A percentile compares a stretch with the other conserved stretches of the same genome.
Evolutionary conservation across 306 rosid genomes (phyloP).

Genomic region (Acmispon strigosus): DNA sequence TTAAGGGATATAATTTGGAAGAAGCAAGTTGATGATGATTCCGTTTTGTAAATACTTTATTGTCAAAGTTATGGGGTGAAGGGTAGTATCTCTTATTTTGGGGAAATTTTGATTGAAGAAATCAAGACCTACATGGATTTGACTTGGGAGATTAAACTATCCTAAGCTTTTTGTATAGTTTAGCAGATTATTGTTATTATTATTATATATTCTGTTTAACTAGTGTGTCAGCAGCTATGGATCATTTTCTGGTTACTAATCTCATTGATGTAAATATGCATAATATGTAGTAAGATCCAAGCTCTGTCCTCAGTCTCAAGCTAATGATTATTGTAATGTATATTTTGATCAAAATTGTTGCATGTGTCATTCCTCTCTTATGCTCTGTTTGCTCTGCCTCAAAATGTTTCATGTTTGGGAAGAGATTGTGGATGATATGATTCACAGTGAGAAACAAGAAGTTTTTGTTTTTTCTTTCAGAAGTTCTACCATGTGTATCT

Average conservation of each 20-base stretch:
- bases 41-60: slow-evolving; percentile 37
- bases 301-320: background rate
- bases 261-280: slow-evolving; percentile 36
- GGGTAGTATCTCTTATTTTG: slow-evolving; percentile 38
- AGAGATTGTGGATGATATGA: background rate
- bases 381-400: no score
- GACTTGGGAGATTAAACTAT: slow-evolving; percentile 8
- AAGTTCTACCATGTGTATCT: background rate
- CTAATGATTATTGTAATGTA: slow-evolving; percentile 18
- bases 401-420: background rate
- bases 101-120: slow-evolving; percentile 25
- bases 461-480: background rate
- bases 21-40: slow-evolving; percentile 5
- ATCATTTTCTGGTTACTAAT: slow-evolving; percentile 21
- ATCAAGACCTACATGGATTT: slow-evolving; percentile 17
- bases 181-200: slow-evolving; percentile 18
- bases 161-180: slow-evolving; percentile 20
- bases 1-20: slow-evolving; percentile 26
- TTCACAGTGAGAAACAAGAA: background rate
- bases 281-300: slow-evolving; percentile 2
- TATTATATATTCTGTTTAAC: slow-evolving; percentile 15
- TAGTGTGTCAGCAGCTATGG: slow-evolving; percentile 17
- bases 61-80: slow-evolving; percentile 29
- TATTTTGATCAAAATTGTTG: background rate
- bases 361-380: no score